A percentile compares a stretch with the other conserved stretches of the same genome.
Conservation (phyloP, 257 asterid genomes). For the Solanum habrochaites region DNA sequence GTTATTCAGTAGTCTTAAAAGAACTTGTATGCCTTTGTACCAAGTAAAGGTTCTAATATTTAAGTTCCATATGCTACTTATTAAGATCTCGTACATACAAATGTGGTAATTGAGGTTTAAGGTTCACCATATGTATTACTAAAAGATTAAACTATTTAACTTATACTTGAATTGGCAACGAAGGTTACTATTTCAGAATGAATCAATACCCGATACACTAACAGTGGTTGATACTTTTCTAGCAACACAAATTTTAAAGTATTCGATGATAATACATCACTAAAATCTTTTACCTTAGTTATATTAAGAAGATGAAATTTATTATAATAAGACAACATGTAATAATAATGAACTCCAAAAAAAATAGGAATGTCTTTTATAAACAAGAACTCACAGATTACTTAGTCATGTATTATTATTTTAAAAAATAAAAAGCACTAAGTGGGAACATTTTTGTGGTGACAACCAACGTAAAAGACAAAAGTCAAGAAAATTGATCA, state of each 20-base stretch:
- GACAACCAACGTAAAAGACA: background rate
- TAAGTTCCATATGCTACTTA: background rate
- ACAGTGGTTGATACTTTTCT: background rate
- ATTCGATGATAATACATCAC: background rate
- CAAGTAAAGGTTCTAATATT: background rate
- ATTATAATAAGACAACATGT: background rate
- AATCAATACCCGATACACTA: background rate
- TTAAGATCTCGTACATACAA: background rate
- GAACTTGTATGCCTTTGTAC: background rate
- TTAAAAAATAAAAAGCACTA: too few relatives aligned
- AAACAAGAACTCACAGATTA: too few relatives aligned
- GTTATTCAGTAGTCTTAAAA: background rate
- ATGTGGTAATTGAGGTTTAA: background rate
- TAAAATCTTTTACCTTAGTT: background rate
- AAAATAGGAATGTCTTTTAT: background rate
- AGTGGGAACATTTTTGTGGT: background rate
- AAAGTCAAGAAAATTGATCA: background rate
- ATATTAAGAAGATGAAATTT: background rate
- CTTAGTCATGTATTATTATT: too few relatives aligned
- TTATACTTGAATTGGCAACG: background rate
- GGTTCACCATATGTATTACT: background rate
- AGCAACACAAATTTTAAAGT: background rate
- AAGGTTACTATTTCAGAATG: background rate
- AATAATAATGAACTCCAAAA: background rate
- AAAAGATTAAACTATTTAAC: background rate